Evolutionary conservation across 352 stramenopile species (phyloP), one percentile per base, ranked within the genome.

Genomic region (Phytopythium aichiense): DNA sequence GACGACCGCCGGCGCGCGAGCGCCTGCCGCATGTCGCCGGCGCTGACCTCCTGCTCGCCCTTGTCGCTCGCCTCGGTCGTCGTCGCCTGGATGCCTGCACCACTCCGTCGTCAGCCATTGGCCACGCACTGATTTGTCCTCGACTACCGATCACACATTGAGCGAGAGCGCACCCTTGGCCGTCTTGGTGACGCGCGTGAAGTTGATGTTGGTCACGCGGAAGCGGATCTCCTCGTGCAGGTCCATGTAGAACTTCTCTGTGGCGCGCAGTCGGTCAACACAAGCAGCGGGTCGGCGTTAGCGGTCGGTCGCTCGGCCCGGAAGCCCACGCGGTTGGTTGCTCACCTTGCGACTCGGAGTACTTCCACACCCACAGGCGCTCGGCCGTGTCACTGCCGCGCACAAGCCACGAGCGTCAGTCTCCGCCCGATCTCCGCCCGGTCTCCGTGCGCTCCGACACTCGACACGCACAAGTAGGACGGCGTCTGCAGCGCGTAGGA

Each of bases 231-330:
- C 86, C 61, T 94, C 86, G 65, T 94, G 81, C 65, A 94, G 64
- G 62, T 94, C 85, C 86, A 94, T 94, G 67, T 89, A 93, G 64
- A 93, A 92, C 49, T 91, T 92, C 57, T 92, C 81, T 84, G 58
- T 15, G 56, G 9, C 33, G 23, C 23, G n/a, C 20, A 50, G 20
- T 4, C 37, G 33, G 16, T 43, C 2, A 45, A 18, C 13, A 48
- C 30, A 42, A 43, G 3, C 31, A 54, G 16, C 5, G 13, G 22
- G 55, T 51, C 37, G 22, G 13, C 12, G 22, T 18, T 0, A 33
- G 22, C 18, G 16, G 20, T 23, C 16, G n/a, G 4, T 15, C 13
- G 12, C 0, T 40, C 12, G 35, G 13, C 16, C 13, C 7, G 31
- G 33, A 4, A 16, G 7, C 35, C 35, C 8, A 40, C 2, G 35